phyloP scores from a whole-genome alignment of 805 yeast species.

The Torulaspora indica region DNA sequence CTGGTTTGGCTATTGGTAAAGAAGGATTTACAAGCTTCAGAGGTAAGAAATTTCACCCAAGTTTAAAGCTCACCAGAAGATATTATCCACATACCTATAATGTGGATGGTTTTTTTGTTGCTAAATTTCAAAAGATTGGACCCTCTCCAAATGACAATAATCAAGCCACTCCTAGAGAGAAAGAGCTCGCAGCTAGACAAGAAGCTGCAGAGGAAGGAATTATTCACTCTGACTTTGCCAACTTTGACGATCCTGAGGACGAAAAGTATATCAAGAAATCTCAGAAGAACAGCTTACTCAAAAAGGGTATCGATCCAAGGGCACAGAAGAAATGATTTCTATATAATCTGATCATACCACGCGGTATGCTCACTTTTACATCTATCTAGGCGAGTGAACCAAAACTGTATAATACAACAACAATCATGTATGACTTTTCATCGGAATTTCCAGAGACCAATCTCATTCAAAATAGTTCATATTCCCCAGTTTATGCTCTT shows the following conservation, averaged over 20 bases:
- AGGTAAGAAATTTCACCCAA: slow-evolving; percentile 84
- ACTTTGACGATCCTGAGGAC: slow-evolving; percentile 74
- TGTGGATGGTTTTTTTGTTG: slow-evolving; percentile 97
- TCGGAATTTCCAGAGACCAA: not conserved
- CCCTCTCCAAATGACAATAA: slow-evolving; percentile 79
- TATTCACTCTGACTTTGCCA: slow-evolving; percentile 81
- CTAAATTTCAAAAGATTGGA: slow-evolving; percentile 88
- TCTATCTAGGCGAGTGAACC: slow-evolving; percentile 8
- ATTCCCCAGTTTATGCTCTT: slow-evolving; percentile 80
- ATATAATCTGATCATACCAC: not conserved
- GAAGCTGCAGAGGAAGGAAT: slow-evolving; percentile 79
- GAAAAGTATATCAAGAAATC: slow-evolving; percentile 63
- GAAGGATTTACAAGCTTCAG: slow-evolving; percentile 91
- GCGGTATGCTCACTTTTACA: not conserved
- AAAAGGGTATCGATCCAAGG: slow-evolving; percentile 69
- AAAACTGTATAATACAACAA: slow-evolving; percentile 9
- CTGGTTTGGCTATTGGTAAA: slow-evolving; percentile 90
- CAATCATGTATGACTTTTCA: slow-evolving; percentile 2
- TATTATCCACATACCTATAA: slow-evolving; percentile 98
- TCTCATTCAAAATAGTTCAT: slow-evolving; percentile 23
- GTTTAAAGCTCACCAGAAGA: slow-evolving; percentile 77
- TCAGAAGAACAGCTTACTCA: slow-evolving; percentile 58
- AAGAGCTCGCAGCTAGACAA: slow-evolving; percentile 73
- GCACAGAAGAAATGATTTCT: slow-evolving; percentile 16
- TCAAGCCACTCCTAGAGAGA: slow-evolving; percentile 84